Evolutionary conservation across 345 rosid species (phyloP).

Genomic region (Arabidopsis suecica): DNA sequence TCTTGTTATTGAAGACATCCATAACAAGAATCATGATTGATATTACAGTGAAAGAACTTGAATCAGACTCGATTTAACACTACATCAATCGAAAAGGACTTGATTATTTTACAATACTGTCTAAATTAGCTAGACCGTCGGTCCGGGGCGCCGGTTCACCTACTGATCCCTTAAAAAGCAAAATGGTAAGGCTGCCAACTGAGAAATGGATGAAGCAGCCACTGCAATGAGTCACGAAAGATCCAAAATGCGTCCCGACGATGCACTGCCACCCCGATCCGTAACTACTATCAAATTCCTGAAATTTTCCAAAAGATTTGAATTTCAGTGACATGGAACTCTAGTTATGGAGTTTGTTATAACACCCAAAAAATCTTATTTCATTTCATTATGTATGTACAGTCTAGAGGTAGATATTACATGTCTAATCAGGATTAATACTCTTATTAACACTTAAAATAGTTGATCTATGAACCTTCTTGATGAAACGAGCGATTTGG

Average conservation of each 20-base stretch:
- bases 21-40: too few relatives aligned
- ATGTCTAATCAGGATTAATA: neutral
- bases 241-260: conserved; percentile 66
- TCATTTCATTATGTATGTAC: neutral
- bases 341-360: neutral
- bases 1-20: too few relatives aligned
- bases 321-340: neutral
- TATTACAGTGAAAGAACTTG: too few relatives aligned
- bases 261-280: conserved; percentile 70
- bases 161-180: conserved; percentile 72
- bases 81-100: too few relatives aligned
- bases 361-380: neutral
- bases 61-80: too few relatives aligned
- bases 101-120: conserved; percentile 9
- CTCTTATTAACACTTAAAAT: neutral
- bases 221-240: conserved; percentile 61
- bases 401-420: neutral
- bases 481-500: conserved; percentile 75
- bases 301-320: neutral
- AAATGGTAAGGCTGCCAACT: conserved; percentile 57
- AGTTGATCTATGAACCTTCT: conserved; percentile 52
- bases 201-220: conserved; percentile 68
- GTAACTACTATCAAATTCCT: conserved; percentile 60
- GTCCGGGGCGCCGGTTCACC: conserved; percentile 13
- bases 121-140: conserved; percentile 15